phyloP scores from a whole-genome alignment of 2,329 filamentous ascomycete genomes.

The Botrytis hyacinthi region DNA sequence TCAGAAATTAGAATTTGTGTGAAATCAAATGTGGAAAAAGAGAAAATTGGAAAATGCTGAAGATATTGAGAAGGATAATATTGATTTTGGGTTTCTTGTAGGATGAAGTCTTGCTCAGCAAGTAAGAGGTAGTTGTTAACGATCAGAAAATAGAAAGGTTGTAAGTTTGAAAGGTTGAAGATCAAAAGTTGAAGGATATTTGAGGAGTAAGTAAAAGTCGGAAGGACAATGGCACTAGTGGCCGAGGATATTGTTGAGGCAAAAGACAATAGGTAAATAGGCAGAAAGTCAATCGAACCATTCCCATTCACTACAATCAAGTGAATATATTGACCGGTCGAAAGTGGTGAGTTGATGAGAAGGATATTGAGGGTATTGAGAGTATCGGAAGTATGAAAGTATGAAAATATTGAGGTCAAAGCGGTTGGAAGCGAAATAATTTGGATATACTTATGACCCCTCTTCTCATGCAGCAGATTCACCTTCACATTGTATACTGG shows the following conservation, averaged over 20 bases:
- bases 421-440: slow-evolving; percentile 9
- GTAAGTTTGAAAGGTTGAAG: slow-evolving; percentile 12
- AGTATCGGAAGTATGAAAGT: not conserved
- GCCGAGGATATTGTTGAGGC: not conserved
- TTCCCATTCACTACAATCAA: not conserved
- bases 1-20: not conserved
- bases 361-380: not conserved
- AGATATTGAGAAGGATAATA: slow-evolving; percentile 14
- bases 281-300: slow-evolving; percentile 4
- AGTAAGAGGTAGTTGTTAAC: slow-evolving; percentile 4
- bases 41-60: slow-evolving; percentile 8
- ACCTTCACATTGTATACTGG: not conserved
- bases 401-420: not conserved
- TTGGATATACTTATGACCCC: not conserved
- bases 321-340: slow-evolving; percentile 15
- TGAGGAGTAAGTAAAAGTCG: not conserved
- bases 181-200: slow-evolving; percentile 3
- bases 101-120: slow-evolving; percentile 15
- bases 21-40: not conserved
- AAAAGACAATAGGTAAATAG: slow-evolving; percentile 5
- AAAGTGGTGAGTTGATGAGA: not conserved
- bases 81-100: not conserved
- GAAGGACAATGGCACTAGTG: not conserved
- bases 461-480: not conserved
- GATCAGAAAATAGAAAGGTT: slow-evolving; percentile 12